phyloP scores from a whole-genome alignment of 2,329 filamentous ascomycete genomes.

The Phaeosphaeria sp. region DNA sequence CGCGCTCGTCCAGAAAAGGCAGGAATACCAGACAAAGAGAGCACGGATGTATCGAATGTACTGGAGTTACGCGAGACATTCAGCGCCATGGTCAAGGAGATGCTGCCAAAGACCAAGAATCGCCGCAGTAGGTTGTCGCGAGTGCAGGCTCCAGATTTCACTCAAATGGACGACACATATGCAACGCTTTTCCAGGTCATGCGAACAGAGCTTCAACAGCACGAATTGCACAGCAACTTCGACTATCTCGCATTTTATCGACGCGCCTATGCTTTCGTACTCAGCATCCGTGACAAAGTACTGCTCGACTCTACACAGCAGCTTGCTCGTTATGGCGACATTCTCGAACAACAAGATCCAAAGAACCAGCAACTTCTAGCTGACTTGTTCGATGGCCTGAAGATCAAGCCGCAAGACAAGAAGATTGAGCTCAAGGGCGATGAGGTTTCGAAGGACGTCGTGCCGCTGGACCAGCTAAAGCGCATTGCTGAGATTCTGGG shows the following conservation, averaged over 20 bases:
- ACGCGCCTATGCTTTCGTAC: conserved; percentile 14
- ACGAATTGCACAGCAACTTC: conserved; percentile 25
- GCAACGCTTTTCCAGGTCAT: conserved; percentile 9
- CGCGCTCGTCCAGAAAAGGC: neutral
- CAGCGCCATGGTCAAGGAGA: conserved; percentile 2
- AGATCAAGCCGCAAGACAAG: conserved; percentile 12
- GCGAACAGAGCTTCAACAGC: conserved; percentile 9
- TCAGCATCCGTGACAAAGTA: conserved; percentile 13
- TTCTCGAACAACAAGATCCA: conserved; percentile 6
- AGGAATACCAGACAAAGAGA: too few species aligned
- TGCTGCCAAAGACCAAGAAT: conserved; percentile 7
- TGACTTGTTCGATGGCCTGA: conserved; percentile 13
- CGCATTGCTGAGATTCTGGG: conserved; percentile 16
- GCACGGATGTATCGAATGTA: too few species aligned
- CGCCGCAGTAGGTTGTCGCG: neutral
- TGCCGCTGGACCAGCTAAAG: conserved; percentile 12
- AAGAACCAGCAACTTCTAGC: conserved; percentile 11
- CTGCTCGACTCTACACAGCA: conserved; percentile 10
- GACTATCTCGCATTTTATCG: conserved; percentile 29
- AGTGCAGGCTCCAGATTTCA: conserved; percentile 13
- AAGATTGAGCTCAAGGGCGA: conserved; percentile 5
- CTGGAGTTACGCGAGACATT: conserved; percentile 10
- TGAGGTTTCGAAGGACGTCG: conserved; percentile 11
- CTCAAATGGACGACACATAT: conserved; percentile 2
- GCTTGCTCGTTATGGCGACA: conserved; percentile 5